These are phyloP conservation scores for Trichosporon faecale DNA, from an alignment of 1,284 basidiomycete species.

Conservation along the genomic window DNA sequence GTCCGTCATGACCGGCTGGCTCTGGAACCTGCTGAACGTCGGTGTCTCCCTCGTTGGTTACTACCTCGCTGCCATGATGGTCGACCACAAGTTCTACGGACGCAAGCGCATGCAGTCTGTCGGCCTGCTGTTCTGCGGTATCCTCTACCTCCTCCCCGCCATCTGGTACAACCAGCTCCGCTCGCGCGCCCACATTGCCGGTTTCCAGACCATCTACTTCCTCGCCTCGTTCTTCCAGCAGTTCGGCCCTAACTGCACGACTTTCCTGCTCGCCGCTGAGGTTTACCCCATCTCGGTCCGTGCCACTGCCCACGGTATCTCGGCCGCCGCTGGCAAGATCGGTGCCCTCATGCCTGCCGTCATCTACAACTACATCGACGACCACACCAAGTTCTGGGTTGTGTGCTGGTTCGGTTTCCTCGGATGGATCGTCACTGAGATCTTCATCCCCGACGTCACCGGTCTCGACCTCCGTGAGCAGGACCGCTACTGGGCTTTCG, in stretches of 20 bases:
- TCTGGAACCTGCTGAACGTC: constrained; percentile 57
- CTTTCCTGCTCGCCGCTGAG: constrained; percentile 55
- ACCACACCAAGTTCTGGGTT: constrained; percentile 56
- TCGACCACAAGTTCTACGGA: constrained; percentile 58
- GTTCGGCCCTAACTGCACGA: constrained; percentile 57
- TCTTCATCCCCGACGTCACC: constrained; percentile 58
- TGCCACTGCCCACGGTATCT: constrained; percentile 55
- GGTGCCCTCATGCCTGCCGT: constrained; percentile 55
- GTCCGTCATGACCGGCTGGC: constrained; percentile 54
- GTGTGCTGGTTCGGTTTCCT: constrained; percentile 58
- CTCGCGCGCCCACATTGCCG: constrained; percentile 45
- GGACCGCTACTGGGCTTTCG: constrained; percentile 59
- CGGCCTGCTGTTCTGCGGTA: constrained; percentile 55
- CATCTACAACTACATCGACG: constrained; percentile 49
- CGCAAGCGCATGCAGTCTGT: constrained; percentile 56
- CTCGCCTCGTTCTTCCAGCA: constrained; percentile 58
- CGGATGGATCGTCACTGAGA: constrained; percentile 53
- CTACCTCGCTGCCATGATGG: constrained; percentile 58
- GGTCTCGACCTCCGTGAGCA: constrained; percentile 59
- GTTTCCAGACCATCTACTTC: constrained; percentile 58
- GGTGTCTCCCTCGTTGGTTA: constrained; percentile 56
- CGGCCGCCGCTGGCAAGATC: constrained; percentile 55
- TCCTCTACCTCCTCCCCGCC: constrained; percentile 52
- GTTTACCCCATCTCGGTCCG: constrained; percentile 57
- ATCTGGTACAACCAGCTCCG: constrained; percentile 51